Base-by-base conservation (phyloP, 2,329 filamentous ascomycete genomes). In the Aureobasidium sp. region DNA sequence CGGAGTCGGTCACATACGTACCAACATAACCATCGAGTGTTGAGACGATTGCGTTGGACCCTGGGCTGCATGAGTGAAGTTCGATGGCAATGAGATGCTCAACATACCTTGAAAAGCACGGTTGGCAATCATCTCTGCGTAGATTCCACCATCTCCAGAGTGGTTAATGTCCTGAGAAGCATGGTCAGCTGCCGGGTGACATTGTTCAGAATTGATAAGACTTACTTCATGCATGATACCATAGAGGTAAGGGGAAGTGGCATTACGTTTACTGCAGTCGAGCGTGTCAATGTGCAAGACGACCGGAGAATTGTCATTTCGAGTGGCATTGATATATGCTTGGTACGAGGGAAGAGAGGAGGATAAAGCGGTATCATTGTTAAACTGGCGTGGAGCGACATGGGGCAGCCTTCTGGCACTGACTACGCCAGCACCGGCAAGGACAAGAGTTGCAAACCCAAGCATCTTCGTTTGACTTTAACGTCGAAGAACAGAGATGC, bases 71-170 rank as follows among this genome's bases (percentile, higher is more conserved):
- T 60, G 15, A 60, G 45, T 31, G 14, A 15, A 36, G 11, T 3
- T 45, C 0, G 25, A 36, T 8, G 27, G 29, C 20, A 14, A 22
- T 7, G 53, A 15, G 44, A 1, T 12, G 36, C 6, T 31, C 29
- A 3, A 56, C 42, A 20, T 56, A 59, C 75, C 77, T 71, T 90
- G 87, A 68, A 90, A 89, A 12, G 86, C 87, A 53, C 86, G 81
- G 72, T 90, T 90, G 57, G 80, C 82, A 62, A 90, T 82, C 62
- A 90, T 73, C 69, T 90, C 87, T 53, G 84, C 87, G 70, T 90
- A 90, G 65, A 90, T 82, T 5, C 87, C 87, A 25, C 87, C 87
- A 69, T 90, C 87, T 2, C 87, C 87, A 1, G 84, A 86, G 71
- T 88, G 84, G 63, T 72, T 73, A 66, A 73, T 73, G 62, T 73